These are phyloP conservation scores for Diospyros lotus DNA, from an alignment of 148 eudicot genomes.

Conservation along the genomic window DNA sequence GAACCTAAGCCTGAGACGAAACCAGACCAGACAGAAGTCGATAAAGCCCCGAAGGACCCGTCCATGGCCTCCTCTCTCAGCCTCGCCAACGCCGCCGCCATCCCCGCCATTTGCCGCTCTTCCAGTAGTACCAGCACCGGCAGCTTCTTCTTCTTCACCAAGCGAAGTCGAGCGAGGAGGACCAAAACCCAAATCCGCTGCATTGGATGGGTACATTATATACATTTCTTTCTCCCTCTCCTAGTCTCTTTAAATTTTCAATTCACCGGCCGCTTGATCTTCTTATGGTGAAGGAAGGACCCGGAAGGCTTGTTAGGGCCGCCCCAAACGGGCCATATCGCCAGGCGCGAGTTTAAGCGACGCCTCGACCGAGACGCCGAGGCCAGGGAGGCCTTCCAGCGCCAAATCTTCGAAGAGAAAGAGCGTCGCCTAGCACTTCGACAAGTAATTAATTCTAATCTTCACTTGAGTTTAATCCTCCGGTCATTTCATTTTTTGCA, in stretches of 20 bases:
- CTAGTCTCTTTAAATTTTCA: background rate
- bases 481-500: background rate
- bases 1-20: background rate
- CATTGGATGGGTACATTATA: conserved; percentile 56
- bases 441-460: conserved; percentile 36
- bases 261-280: background rate
- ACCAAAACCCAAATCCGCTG: conserved; percentile 39
- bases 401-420: conserved; percentile 64
- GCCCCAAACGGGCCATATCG: conserved; percentile 60
- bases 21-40: background rate
- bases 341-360: conserved; percentile 53
- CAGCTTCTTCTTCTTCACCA: background rate
- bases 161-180: conserved; percentile 22
- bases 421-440: conserved; percentile 62
- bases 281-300: conserved; percentile 53
- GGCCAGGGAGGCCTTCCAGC: conserved; percentile 70
- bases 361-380: conserved; percentile 66
- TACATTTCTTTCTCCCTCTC: background rate
- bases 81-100: conserved; percentile 7
- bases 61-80: conserved; percentile 23
- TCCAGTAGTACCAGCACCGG: background rate
- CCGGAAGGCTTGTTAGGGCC: conserved; percentile 81
- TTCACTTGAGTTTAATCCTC: background rate
- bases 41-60: background rate
- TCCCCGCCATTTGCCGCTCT: conserved; percentile 6